Conservation (phyloP, 352 stramenopile species). For the Phytophthora tubulina region DNA sequence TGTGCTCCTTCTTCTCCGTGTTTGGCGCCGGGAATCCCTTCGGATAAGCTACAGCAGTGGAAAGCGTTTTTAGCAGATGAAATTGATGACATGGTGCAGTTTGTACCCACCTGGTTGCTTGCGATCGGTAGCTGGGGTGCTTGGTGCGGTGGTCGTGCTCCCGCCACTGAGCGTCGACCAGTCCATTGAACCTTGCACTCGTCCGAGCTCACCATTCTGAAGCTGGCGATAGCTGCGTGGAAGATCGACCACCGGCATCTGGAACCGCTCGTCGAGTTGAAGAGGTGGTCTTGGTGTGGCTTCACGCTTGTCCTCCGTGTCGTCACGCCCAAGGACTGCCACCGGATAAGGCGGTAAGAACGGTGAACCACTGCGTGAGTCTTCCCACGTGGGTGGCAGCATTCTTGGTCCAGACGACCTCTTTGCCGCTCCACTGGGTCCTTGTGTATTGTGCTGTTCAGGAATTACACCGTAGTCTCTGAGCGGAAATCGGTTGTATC, state of each 20-base stretch:
- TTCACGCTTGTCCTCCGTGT: conserved; percentile 46
- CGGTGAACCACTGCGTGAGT: conserved; percentile 47
- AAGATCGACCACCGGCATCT: conserved; percentile 23
- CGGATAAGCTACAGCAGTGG: conserved; percentile 16
- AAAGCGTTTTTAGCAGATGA: background rate
- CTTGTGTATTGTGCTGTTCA: background rate
- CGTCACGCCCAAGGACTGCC: conserved; percentile 42
- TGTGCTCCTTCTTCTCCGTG: conserved; percentile 77
- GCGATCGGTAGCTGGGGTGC: background rate
- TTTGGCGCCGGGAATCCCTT: conserved; percentile 15
- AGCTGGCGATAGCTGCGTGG: conserved; percentile 14
- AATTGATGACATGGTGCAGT: background rate
- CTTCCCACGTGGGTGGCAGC: conserved; percentile 75
- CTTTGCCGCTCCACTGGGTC: background rate
- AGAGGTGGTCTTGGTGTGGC: conserved; percentile 27
- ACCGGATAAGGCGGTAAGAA: conserved; percentile 75
- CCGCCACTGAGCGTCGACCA: conserved; percentile 12
- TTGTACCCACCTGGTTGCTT: conserved; percentile 37
- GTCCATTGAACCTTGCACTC: conserved; percentile 32
- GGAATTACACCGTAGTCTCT: background rate
- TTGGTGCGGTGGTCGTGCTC: background rate
- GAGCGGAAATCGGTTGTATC: conserved; percentile 67
- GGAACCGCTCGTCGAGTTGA: conserved; percentile 33
- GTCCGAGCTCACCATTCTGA: conserved; percentile 21
- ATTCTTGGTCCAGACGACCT: conserved; percentile 37